Evolutionary conservation across 73 alveolate genomes (phyloP).

Genomic region (Diophrys appendiculata): DNA sequence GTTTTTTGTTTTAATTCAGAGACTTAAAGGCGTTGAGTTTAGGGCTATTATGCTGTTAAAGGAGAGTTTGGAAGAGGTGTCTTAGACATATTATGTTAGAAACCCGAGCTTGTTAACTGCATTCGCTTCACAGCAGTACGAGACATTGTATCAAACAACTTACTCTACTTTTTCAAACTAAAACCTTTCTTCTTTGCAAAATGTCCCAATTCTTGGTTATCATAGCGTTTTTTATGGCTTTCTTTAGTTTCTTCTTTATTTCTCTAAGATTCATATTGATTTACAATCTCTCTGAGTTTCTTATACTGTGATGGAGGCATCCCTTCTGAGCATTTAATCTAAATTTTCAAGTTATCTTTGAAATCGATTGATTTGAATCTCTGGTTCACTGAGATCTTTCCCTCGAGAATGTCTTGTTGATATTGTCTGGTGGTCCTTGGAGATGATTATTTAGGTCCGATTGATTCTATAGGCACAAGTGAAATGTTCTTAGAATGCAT

Average conservation of each 20-base stretch:
- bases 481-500: too few relatives aligned
- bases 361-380: constrained; percentile 15
- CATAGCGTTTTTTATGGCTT: neutral
- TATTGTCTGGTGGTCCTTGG: neutral
- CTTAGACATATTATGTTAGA: too few relatives aligned
- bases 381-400: neutral
- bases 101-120: too few relatives aligned
- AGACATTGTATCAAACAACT: too few relatives aligned
- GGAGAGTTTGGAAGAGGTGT: too few relatives aligned
- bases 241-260: neutral
- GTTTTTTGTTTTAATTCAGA: too few relatives aligned
- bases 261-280: constrained; percentile 1
- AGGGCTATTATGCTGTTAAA: too few relatives aligned
- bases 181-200: constrained; percentile 18
- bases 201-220: constrained; percentile 6
- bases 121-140: too few relatives aligned
- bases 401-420: neutral
- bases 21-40: too few relatives aligned
- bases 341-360: constrained; percentile 6
- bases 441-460: too few relatives aligned
- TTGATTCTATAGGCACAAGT: too few relatives aligned
- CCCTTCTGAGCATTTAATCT: constrained; percentile 2
- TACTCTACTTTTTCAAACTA: neutral
- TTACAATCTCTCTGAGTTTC: neutral
- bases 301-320: neutral